Conservation (phyloP, 345 rosid genomes). For the Triadica sebifera region DNA sequence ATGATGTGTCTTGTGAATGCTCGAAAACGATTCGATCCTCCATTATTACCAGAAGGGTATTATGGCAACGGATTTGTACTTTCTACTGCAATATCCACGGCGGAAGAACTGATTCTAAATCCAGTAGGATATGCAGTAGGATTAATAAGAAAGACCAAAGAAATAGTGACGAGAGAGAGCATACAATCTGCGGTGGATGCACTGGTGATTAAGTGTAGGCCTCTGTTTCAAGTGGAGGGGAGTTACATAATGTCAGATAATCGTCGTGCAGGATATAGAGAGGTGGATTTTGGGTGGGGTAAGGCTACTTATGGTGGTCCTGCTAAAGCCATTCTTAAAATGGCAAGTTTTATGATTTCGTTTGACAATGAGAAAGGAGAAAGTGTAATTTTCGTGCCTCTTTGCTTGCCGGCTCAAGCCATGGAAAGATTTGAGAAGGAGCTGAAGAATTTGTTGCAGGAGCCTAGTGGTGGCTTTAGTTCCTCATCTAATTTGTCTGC, state of each 20-base stretch:
- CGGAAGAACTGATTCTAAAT: constrained; percentile 5
- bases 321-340: background rate
- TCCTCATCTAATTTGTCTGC: background rate
- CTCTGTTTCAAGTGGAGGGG: background rate
- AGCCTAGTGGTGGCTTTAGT: background rate
- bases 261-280: background rate
- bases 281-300: constrained; percentile 32
- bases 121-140: constrained; percentile 33
- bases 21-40: background rate
- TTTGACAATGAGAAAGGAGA: constrained; percentile 16
- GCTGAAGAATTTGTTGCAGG: background rate
- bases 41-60: constrained; percentile 19
- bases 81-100: constrained; percentile 26
- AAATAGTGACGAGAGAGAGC: constrained; percentile 17
- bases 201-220: constrained; percentile 12
- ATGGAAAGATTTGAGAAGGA: constrained; percentile 19
- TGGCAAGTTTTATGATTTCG: background rate
- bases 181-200: constrained; percentile 17
- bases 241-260: background rate
- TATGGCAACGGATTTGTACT: constrained; percentile 39
- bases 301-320: constrained; percentile 20
- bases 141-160: constrained; percentile 27
- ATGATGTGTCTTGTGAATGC: background rate
- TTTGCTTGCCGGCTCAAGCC: background rate
- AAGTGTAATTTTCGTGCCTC: constrained; percentile 12